Conservation (phyloP, 305 asterid species). For the Solanum hybrid region DNA sequence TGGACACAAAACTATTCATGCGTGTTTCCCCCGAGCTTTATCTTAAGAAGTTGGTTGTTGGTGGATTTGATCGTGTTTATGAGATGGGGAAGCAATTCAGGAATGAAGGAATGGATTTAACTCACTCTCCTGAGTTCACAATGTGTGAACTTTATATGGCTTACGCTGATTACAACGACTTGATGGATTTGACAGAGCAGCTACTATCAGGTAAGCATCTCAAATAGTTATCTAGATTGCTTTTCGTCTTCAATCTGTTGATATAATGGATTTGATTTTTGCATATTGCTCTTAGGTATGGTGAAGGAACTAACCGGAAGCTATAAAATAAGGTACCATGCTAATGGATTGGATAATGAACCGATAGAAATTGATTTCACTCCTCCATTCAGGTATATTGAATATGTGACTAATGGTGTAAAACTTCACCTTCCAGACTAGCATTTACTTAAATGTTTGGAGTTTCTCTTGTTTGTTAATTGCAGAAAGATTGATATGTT, state of each 20-base stretch:
- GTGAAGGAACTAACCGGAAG: conserved; percentile 82
- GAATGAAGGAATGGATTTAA: conserved; percentile 38
- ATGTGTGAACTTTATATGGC: conserved; percentile 43
- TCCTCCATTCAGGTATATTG: conserved; percentile 79
- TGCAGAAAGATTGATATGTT: conserved; percentile 85
- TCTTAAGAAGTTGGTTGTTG: conserved; percentile 35
- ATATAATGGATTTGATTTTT: neutral
- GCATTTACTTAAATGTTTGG: neutral
- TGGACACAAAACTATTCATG: conserved; percentile 26
- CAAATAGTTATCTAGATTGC: neutral
- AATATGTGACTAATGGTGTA: neutral
- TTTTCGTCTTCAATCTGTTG: neutral
- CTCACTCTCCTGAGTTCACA: conserved; percentile 39
- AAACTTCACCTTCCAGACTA: neutral
- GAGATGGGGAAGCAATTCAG: conserved; percentile 38
- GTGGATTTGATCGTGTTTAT: conserved; percentile 36
- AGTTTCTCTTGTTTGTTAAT: neutral
- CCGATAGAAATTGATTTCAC: conserved; percentile 90
- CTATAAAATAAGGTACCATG: conserved; percentile 59
- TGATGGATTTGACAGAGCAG: conserved; percentile 15
- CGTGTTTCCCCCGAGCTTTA: conserved; percentile 37
- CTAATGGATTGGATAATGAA: conserved; percentile 58
- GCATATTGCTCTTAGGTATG: conserved; percentile 42
- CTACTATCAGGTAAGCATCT: conserved; percentile 4
- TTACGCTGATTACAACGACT: conserved; percentile 32